phyloP scores from a whole-genome alignment of 805 yeast genomes.

The Teunomyces gatunensis region DNA sequence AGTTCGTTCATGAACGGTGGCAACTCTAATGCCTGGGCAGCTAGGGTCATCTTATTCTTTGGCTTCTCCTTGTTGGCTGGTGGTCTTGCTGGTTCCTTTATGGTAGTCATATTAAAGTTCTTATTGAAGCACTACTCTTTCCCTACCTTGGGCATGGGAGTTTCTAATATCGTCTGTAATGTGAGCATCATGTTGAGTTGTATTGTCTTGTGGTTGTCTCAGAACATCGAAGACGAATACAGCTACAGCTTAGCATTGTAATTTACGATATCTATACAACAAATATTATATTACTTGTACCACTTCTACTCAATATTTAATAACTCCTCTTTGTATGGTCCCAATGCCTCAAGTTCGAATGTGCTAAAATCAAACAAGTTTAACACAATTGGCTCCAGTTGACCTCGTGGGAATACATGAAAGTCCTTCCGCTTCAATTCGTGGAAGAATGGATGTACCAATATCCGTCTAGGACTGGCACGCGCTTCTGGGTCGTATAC shows the following conservation, averaged over 20 bases:
- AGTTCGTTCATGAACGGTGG: conserved; percentile 40
- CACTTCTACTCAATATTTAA: conserved; percentile 2
- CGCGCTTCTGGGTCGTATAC: conserved; percentile 89
- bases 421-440: conserved; percentile 65
- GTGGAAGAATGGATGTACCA: conserved; percentile 87
- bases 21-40: conserved; percentile 80
- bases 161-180: conserved; percentile 80
- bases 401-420: conserved; percentile 55
- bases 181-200: conserved; percentile 84
- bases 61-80: conserved; percentile 94
- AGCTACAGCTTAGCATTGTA: conserved; percentile 83
- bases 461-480: conserved; percentile 73
- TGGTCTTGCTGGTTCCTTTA: conserved; percentile 88
- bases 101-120: conserved; percentile 83
- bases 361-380: conserved; percentile 68
- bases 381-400: conserved; percentile 38
- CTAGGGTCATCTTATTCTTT: conserved; percentile 81
- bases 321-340: conserved; percentile 35
- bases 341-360: conserved; percentile 57
- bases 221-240: conserved; percentile 94
- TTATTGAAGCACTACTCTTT: conserved; percentile 71
- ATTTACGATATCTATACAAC: conserved; percentile 2
- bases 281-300: conserved; percentile 1
- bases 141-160: conserved; percentile 95
- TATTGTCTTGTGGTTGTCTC: conserved; percentile 87